phyloP scores from a whole-genome alignment of 2,329 filamentous ascomycete genomes.

The Lachnellula subtilissima region DNA sequence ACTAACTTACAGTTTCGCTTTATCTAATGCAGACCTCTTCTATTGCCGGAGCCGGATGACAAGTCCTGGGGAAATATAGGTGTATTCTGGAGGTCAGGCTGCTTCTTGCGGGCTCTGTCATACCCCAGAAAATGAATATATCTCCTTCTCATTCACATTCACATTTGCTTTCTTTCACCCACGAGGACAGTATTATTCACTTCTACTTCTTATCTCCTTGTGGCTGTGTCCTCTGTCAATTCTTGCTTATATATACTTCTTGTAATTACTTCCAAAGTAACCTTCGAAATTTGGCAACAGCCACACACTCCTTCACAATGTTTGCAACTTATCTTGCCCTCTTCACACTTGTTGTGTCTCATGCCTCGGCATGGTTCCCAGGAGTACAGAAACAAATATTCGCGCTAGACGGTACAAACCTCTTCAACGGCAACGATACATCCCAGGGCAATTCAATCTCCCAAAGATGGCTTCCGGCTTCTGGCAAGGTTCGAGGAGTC shows the following conservation, averaged over 20 bases:
- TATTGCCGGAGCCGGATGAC: neutral
- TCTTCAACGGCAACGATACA: constrained; percentile 8
- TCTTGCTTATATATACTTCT: neutral
- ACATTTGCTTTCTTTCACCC: neutral
- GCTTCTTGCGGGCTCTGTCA: neutral
- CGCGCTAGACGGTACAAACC: constrained; percentile 7
- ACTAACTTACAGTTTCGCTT: neutral
- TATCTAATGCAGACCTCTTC: neutral
- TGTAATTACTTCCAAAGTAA: neutral
- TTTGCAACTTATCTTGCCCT: neutral
- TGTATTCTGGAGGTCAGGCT: neutral
- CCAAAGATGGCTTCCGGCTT: constrained; percentile 16
- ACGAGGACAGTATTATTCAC: neutral
- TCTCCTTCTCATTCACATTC: neutral
- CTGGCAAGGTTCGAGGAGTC: constrained; percentile 43
- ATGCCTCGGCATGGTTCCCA: constrained; percentile 15
- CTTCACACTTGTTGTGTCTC: neutral
- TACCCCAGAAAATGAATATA: neutral
- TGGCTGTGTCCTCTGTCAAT: neutral
- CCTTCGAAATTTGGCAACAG: neutral
- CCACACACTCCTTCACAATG: neutral
- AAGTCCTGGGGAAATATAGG: neutral
- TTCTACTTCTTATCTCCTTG: neutral
- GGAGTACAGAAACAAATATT: constrained; percentile 13
- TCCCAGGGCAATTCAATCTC: neutral